These are phyloP conservation scores for Davidsoniella virescens DNA, from an alignment of 2,329 filamentous ascomycete genomes.

Conservation along the genomic window DNA sequence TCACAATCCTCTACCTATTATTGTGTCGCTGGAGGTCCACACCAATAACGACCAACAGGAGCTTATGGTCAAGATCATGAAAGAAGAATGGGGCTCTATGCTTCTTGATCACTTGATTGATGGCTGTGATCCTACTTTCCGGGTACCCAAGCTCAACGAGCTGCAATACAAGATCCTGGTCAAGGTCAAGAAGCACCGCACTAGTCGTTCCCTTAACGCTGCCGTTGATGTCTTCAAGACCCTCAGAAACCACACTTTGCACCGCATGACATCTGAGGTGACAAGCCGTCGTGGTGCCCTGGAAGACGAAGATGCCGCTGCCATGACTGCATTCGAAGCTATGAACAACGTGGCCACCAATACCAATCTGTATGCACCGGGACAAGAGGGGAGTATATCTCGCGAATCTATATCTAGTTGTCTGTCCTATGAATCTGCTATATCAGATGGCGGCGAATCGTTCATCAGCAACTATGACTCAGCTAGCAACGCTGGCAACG, in stretches of 20 bases:
- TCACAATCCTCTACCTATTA: constrained; percentile 61
- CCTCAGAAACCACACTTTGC: constrained; percentile 21
- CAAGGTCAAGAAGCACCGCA: constrained; percentile 53
- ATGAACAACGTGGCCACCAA: neutral
- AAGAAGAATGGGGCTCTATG: constrained; percentile 63
- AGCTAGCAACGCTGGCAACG: neutral
- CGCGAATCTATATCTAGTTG: neutral
- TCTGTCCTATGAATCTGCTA: neutral
- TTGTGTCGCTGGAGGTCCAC: constrained; percentile 87
- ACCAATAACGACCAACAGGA: constrained; percentile 69
- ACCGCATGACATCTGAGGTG: constrained; percentile 5
- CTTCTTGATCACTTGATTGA: constrained; percentile 46
- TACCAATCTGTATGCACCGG: neutral
- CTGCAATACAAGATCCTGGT: constrained; percentile 67
- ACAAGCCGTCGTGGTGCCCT: neutral
- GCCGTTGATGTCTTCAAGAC: constrained; percentile 18
- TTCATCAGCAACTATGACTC: neutral
- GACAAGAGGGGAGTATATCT: neutral
- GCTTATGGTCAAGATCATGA: constrained; percentile 88
- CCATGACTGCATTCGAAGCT: neutral
- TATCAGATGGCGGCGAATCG: neutral
- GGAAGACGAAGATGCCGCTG: neutral
- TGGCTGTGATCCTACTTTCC: constrained; percentile 33
- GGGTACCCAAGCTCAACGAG: constrained; percentile 53
- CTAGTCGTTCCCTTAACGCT: constrained; percentile 15